Percentiles rank a stretch among this genome's conserved stretches.
These are phyloP conservation scores for Cytospora piceae DNA, from an alignment of 2,329 filamentous ascomycete genomes.

Conservation along the genomic window DNA sequence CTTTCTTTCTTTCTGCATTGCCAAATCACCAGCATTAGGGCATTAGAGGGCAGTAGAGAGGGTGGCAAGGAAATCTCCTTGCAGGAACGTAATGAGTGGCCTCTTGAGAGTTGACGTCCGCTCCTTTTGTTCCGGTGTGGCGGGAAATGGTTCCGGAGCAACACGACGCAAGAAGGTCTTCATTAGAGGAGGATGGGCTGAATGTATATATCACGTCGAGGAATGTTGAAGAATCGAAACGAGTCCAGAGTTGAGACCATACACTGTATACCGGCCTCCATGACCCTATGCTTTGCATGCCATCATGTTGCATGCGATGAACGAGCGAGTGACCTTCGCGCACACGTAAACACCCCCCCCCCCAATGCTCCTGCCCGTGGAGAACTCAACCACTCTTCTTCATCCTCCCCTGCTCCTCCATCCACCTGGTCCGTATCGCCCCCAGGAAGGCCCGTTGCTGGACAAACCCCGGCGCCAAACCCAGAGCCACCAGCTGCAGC, in stretches of 20 bases:
- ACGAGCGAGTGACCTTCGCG: neutral
- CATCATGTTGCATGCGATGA: neutral
- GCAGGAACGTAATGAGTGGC: neutral
- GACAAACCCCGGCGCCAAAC: constrained; percentile 21
- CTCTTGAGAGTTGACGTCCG: neutral
- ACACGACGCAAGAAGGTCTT: neutral
- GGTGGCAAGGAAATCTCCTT: neutral
- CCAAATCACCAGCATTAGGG: neutral
- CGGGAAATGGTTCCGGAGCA: neutral
- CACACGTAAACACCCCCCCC: no score
- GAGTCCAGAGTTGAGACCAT: neutral
- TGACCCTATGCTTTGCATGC: neutral
- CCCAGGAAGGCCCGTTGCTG: neutral
- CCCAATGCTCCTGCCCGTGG: neutral
- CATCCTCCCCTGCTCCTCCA: constrained; percentile 17
- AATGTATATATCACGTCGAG: neutral
- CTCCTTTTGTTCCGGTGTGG: neutral
- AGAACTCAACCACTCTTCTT: constrained; percentile 14
- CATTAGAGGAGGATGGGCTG: neutral
- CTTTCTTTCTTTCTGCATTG: no score
- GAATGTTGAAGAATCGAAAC: neutral
- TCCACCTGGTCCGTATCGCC: constrained; percentile 13
- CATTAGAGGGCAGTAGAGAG: neutral
- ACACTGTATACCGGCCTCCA: neutral
- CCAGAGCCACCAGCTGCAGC: constrained; percentile 24